These are phyloP conservation scores for Suillus plorans DNA, from an alignment of 768 basidiomycete species.

Conservation along the genomic window DNA sequence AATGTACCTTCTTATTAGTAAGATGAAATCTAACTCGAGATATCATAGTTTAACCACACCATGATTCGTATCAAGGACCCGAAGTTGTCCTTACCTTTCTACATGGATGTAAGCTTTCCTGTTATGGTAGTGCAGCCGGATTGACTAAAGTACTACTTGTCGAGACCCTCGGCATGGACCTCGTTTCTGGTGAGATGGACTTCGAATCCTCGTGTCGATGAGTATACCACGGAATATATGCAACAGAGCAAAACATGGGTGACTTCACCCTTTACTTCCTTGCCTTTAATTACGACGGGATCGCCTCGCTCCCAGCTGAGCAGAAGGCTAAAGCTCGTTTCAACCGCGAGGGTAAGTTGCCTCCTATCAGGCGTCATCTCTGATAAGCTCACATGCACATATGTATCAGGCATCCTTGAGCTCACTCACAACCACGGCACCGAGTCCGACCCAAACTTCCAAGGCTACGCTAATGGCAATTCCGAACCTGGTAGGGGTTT, in stretches of 20 bases:
- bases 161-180: conserved; percentile 74
- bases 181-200: conserved; percentile 49
- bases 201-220: background rate
- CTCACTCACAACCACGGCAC: conserved; percentile 91
- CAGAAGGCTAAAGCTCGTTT: conserved; percentile 52
- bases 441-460: conserved; percentile 73
- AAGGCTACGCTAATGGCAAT: conserved; percentile 88
- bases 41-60: conserved; percentile 73
- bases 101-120: conserved; percentile 54
- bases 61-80: conserved; percentile 91
- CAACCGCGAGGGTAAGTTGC: conserved; percentile 65
- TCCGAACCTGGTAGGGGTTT: conserved; percentile 74
- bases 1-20: background rate
- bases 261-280: conserved; percentile 86
- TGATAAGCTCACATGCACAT: background rate
- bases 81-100: conserved; percentile 77
- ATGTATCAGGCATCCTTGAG: conserved; percentile 67
- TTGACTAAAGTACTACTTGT: background rate
- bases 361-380: conserved; percentile 3
- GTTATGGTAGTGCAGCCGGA: background rate
- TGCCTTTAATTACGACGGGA: conserved; percentile 66
- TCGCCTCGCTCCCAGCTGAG: conserved; percentile 45
- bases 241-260: conserved; percentile 49
- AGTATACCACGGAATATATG: conserved; percentile 8
- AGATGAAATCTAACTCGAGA: conserved; percentile 2